Evolutionary conservation across 352 stramenopile genomes (phyloP).

Genomic region (Phytophthora macrochlamydospora): DNA sequence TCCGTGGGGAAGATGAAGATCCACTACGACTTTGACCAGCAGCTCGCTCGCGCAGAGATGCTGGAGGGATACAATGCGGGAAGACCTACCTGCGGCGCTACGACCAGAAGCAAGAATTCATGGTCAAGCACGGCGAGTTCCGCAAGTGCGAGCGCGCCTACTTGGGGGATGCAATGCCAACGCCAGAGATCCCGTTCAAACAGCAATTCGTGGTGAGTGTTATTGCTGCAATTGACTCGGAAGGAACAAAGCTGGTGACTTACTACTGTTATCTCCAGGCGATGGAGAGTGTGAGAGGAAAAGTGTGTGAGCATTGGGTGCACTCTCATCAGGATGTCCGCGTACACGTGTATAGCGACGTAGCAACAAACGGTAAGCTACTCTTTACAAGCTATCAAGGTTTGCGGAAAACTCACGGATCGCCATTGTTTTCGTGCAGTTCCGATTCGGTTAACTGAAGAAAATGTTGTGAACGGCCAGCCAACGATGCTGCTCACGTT

Average conservation of each 20-base stretch:
- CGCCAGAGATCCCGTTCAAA: constrained; percentile 50
- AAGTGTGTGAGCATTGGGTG: constrained; percentile 70
- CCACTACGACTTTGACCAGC: constrained; percentile 69
- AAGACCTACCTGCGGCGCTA: constrained; percentile 78
- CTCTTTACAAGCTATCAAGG: background rate
- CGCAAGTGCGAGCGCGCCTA: constrained; percentile 75
- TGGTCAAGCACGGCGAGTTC: constrained; percentile 72
- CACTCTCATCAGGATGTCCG: constrained; percentile 53
- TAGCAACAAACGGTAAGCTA: constrained; percentile 38
- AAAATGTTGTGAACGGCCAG: constrained; percentile 50
- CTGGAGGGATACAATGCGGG: constrained; percentile 62
- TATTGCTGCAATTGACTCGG: background rate
- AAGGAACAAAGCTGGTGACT: background rate
- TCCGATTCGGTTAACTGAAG: constrained; percentile 69
- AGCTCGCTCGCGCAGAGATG: constrained; percentile 66
- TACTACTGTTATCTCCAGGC: constrained; percentile 31
- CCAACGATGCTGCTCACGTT: constrained; percentile 67
- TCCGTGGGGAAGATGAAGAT: constrained; percentile 58
- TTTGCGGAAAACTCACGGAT: constrained; percentile 1
- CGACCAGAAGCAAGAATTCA: constrained; percentile 73
- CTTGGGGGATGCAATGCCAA: constrained; percentile 64
- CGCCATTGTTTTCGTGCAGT: constrained; percentile 28
- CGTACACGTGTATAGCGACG: constrained; percentile 66
- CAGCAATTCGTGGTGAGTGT: constrained; percentile 57
- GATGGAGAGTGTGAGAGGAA: constrained; percentile 58